phyloP scores from a whole-genome alignment of 2,329 filamentous ascomycete genomes.

The Didymellaceae sp. region DNA sequence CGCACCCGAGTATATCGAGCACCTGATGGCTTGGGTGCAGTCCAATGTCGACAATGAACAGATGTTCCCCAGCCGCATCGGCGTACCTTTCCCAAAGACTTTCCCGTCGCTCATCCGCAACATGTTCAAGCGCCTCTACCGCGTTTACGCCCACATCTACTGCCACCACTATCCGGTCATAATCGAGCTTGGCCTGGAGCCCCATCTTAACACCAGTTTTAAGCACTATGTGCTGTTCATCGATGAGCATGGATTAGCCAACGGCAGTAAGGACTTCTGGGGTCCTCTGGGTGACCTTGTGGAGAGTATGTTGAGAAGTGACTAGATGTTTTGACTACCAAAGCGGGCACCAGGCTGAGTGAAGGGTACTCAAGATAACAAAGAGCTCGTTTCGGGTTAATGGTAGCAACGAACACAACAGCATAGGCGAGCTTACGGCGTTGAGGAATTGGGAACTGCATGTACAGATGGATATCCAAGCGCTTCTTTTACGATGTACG shows the following conservation, averaged over 20 bases:
- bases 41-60: conserved; percentile 93
- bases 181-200: conserved; percentile 91
- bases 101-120: conserved; percentile 94
- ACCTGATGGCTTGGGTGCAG: conserved; percentile 97
- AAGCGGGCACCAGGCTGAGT: too few relatives aligned
- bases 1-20: conserved; percentile 95
- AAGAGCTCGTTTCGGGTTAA: too few relatives aligned
- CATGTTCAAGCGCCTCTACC: conserved; percentile 99
- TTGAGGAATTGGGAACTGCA: conserved; percentile 11
- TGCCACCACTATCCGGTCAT: conserved; percentile 98
- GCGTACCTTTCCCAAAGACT: conserved; percentile 89
- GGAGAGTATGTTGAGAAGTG: conserved; percentile 95
- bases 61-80: conserved; percentile 92
- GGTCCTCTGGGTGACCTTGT: conserved; percentile 93
- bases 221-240: conserved; percentile 99
- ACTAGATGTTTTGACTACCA: conserved; percentile 57
- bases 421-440: conserved; percentile 10
- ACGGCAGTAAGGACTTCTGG: conserved; percentile 91
- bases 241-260: conserved; percentile 91
- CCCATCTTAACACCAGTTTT: conserved; percentile 98
- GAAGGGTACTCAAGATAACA: too few relatives aligned
- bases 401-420: too few relatives aligned
- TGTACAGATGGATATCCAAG: conserved; percentile 12
- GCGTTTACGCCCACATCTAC: conserved; percentile 96
- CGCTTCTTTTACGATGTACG: conserved; percentile 15